Base-by-base conservation (phyloP, 768 basidiomycete species). In the Suillus decipiens region DNA sequence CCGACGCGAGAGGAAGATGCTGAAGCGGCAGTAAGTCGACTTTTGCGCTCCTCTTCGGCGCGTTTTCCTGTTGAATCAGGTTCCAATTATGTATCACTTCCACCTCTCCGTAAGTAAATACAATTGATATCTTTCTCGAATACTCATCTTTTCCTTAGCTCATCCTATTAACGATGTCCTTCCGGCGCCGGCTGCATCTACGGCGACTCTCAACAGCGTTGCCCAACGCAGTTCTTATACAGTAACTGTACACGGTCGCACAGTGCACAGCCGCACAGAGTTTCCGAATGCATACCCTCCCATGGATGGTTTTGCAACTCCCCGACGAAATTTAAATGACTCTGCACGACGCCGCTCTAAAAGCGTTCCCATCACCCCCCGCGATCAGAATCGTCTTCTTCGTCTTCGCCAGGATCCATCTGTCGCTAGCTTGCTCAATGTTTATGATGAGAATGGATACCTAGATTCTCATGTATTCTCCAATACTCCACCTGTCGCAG, bases 381-480 rank as follows among this genome's bases (percentile, higher is more conserved):
- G 79, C 43, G 83, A 84, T 65, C 77, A 73, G 77, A 84, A 77
- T 64, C 84, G 89, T 34, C 77, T 89, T 11, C 74, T 83, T 14
- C 76, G 82, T 24, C 80, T 93, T 53, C 87, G 87, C 50, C 86
- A 87, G 33, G 90, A 93, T 64, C 90, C 91, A 3, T 93, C 92
- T 24, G 89, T 93, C 34, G 88, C 82, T 15, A 92, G 88, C 67
- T 77, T 93, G 28, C 76, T 93, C 41, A 81, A 86, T 61, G 77
- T 91, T 65, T 93, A 92, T 67, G 90, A 92, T 67, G 85, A 89
- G 5, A 78, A 89, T 61, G 91, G 91, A 19, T 81, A 82, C 59
- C 78, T 93, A 33, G 80, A 86, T 17, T 78, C 81, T 5, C 73
- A 82, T 42, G 84, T 84, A 9, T 93, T 93, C 71, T 87, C 88